phyloP scores from a whole-genome alignment of 257 asterid species.

The Plantago elongata region DNA sequence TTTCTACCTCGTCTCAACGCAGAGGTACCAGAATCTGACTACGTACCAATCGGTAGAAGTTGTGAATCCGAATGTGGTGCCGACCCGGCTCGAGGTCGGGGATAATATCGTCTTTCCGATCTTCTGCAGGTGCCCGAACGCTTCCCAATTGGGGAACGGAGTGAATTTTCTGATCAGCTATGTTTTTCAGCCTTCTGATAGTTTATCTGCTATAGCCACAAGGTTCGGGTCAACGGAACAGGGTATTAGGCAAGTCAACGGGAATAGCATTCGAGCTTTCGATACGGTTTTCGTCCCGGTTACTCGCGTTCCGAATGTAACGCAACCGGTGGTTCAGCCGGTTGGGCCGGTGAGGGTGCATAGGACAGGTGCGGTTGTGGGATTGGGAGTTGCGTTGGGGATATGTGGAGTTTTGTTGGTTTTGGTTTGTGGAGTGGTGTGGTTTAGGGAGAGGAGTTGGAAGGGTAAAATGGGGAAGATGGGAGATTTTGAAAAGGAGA shows the following conservation, averaged over 20 bases:
- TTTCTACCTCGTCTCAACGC: conserved; percentile 37
- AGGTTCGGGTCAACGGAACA: conserved; percentile 39
- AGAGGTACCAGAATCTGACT: conserved; percentile 49
- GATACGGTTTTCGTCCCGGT: conserved; percentile 74
- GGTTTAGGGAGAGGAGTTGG: conserved; percentile 32
- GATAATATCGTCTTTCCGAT: conserved; percentile 46
- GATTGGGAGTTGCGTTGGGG: conserved; percentile 63
- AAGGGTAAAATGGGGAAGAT: conserved; percentile 24
- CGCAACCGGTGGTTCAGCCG: conserved; percentile 41
- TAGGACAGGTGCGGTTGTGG: conserved; percentile 47
- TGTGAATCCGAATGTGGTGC: conserved; percentile 52
- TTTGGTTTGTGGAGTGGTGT: conserved; percentile 40
- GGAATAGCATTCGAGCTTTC: conserved; percentile 26
- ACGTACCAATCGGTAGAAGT: conserved; percentile 63
- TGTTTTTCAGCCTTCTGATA: conserved; percentile 62
- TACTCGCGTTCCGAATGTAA: conserved; percentile 47
- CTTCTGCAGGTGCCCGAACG: conserved; percentile 72
- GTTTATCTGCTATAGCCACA: conserved; percentile 39
- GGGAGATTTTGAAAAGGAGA: conserved; percentile 37
- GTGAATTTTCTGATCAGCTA: conserved; percentile 55
- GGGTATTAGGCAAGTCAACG: conserved; percentile 48
- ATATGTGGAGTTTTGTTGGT: conserved; percentile 40
- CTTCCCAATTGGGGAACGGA: conserved; percentile 29
- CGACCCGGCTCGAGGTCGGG: conserved; percentile 36
- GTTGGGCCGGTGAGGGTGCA: conserved; percentile 20